Base-by-base conservation (phyloP, 2,329 filamentous ascomycete genomes). In the Paracoccidioides brasiliensis region DNA sequence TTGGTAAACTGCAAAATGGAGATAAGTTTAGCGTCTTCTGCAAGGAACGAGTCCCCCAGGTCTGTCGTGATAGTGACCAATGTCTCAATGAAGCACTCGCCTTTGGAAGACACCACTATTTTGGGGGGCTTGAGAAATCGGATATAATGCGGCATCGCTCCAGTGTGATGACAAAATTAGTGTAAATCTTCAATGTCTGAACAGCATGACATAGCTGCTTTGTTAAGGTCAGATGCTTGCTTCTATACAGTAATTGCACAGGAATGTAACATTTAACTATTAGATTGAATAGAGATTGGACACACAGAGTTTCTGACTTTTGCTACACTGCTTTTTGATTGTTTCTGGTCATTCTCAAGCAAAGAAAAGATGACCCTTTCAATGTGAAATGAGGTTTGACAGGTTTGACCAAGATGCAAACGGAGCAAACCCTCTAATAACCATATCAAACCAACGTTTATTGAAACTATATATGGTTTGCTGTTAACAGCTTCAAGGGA, bases 51-150 rank as follows among this genome's bases (percentile, higher is more conserved):
- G 62, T 86, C 83, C 15, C 84, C 84, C 6, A 88, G 72, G 64
- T 88, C 84, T 30, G 83, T 86, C 9, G 82, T 84, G 64, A 87
- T 76, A 42, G 83, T 84, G 57, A 86, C 72, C 35, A 82, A 72
- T 50, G 76, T 71, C 57, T 71, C 77, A 55, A 81, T 67, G 14
- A 67, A 66, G 55, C n/a, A 42, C 3, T 40, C 33, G 14, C 15
- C 15, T 15, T 55, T 32, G 15, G 49, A 41, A 54, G 48, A 75
- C 64, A 14, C 63, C 62, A 68, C 64, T 40, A 73, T 63, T 54
- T 71, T 70, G 8, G 84, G 83, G 1, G 79, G 72, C 63, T 86
- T 86, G 61, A 88, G 74, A 62, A 86, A 85, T 58, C 84, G 82
- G 63, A 87, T 74, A 66, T 84, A 85, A 60, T 81, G 76, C 10